Base-by-base conservation (phyloP, 352 stramenopile species). In the Globisporangium perplexum region DNA sequence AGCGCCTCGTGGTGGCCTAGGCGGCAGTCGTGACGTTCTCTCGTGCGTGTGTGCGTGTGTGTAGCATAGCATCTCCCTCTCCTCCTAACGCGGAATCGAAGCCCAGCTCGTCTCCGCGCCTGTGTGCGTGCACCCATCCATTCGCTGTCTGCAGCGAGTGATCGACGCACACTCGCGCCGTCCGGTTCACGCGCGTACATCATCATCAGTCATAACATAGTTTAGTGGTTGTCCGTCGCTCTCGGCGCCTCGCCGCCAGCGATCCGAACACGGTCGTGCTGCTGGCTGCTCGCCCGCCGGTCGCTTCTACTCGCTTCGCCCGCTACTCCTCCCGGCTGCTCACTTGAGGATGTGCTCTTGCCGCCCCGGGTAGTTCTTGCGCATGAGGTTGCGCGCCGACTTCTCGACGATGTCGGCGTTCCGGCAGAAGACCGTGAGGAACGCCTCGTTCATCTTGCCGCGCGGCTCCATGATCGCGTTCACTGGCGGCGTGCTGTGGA, bases 371-470 rank as follows among this genome's bases (percentile, higher is more conserved):
- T 86, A 63, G 33, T 71, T 83, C 58, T 83, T 82, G 41, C 66
- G 49, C 59, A 88, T 53, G 60, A 83, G 63, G 18, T 85, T 73
- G 51, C 72, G 75, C 8, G 77, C 71, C 10, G 77, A 88, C 8
- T 68, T 74, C 55, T 92, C 81, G 23, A 92, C 59, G 17, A 77
- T 80, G 31, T 92, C 78, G 11, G 81, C 76, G 47, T 81, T 87
- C 22, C 81, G 78, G 45, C 81, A 92, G 48, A 89, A 88, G 7
- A 85, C 71, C 15, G 79, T 92, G 33, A 92, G 48, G 55, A 92
- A 92, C 22, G 81, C 66, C 51, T 92, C 76, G 57, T 88, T 92
- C 22, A 89, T 70, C 55, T 85, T 81, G 14, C 78, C 74, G 36
- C 70, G 76, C 18, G 81, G 79, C 46, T 92, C 77, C 7, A 75